Base-by-base conservation (phyloP, 441 rosid species). In the Kokia cookei region DNA sequence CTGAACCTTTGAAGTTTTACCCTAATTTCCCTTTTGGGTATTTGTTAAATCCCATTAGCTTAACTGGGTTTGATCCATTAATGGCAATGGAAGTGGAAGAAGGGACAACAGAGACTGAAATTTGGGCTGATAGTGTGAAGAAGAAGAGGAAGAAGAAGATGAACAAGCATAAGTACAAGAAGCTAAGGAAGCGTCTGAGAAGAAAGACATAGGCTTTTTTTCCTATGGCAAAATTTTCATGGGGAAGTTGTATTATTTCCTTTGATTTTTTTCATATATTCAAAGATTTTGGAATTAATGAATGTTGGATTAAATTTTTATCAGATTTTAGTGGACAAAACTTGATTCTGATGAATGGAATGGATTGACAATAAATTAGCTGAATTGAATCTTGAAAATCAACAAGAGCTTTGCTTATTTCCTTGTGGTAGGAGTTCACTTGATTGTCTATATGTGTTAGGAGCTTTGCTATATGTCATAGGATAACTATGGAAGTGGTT, bases 111-210 rank as follows among this genome's bases (percentile, higher is more conserved):
- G 19, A 68, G 29, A 35, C 60, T 58, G 73, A 79, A 58, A 13
- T 90, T 77, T 83, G 92, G 82, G 91, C 93, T 1, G 98, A 91
- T 77, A 91, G 97, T 65, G 97, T 93, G 86, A 93, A 91, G 88
- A 93, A 93, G 91, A 93, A 91, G 87, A 84, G 98, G 84, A 93
- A 93, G 95, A 91, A 86, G 91, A 93, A 90, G 89, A 93, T 90
- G 98, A 93, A 93, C 74, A 91, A 93, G 86, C 97, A 93, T 73
- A 93, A 90, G 87, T 90, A 86, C 60, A 85, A 85, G 87, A 93
- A 93, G 86, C 90, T 90, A 73, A 88, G 88, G 86, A 93, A 93
- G 85, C 78, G 82, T 55, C 88, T 86, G 12, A 82, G 93, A 71
- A 77, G 87, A 69, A 81, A 83, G 40, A 66, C 70, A 26, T 61